Percentiles rank a stretch among this genome's conserved stretches.
These are phyloP conservation scores for Fusarium tuaranense DNA, from an alignment of 2,329 filamentous ascomycete species.

Conservation along the genomic window DNA sequence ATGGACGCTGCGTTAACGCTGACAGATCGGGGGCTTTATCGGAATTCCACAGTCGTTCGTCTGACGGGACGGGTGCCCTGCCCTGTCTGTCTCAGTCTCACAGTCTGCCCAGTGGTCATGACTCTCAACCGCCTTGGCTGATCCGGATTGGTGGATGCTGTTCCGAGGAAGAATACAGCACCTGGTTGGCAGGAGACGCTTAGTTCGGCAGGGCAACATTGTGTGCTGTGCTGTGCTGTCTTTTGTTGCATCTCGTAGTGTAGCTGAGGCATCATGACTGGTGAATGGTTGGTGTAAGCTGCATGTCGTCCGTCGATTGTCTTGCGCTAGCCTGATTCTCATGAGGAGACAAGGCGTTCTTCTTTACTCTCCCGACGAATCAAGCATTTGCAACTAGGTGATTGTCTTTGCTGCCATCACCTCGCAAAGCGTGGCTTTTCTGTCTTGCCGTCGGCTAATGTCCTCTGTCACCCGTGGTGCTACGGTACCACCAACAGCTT, in stretches of 20 bases:
- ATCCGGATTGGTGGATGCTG: not conserved
- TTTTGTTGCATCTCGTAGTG: not conserved
- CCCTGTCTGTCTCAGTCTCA: not conserved
- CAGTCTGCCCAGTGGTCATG: not conserved
- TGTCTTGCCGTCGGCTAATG: not conserved
- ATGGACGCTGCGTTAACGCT: not conserved
- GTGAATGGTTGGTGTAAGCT: slow-evolving; percentile 11
- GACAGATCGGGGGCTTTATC: not conserved
- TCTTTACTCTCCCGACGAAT: slow-evolving; percentile 17
- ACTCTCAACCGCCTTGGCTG: not conserved
- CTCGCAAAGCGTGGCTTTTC: not conserved
- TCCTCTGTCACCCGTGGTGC: not conserved
- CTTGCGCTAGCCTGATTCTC: slow-evolving; percentile 10
- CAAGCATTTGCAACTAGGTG: slow-evolving; percentile 15
- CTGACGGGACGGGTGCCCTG: not conserved
- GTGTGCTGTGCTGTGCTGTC: not conserved
- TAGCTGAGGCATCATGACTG: not conserved
- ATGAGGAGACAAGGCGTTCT: slow-evolving; percentile 8
- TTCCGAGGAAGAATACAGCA: not conserved
- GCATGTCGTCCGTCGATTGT: slow-evolving; percentile 6
- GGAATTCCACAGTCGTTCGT: not conserved
- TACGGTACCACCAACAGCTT: not conserved
- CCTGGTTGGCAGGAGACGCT: not conserved
- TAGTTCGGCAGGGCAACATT: slow-evolving; percentile 1
- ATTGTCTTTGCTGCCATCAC: not conserved